Percentiles rank a stretch among this genome's conserved stretches.
Evolutionary conservation across 1,284 basidiomycete species (phyloP).

Genomic region (Coniophora puteana): DNA sequence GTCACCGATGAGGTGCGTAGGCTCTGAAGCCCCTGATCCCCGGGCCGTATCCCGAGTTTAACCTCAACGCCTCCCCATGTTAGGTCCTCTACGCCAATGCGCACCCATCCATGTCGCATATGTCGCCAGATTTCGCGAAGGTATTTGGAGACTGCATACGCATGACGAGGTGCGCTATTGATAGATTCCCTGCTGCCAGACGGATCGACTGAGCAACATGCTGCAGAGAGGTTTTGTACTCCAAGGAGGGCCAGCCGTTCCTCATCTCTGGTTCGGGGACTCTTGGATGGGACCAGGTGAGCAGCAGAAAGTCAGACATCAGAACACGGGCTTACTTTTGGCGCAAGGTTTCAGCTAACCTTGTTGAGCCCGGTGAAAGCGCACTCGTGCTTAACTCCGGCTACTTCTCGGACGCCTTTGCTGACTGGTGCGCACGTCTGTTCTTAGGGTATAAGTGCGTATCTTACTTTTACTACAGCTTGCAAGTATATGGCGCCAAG

Average conservation of each 20-base stretch:
- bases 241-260: constrained; percentile 80
- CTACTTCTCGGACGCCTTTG: constrained; percentile 87
- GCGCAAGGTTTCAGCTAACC: constrained; percentile 71
- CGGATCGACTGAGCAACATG: constrained; percentile 1
- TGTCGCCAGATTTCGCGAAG: constrained; percentile 87
- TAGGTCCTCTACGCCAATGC: constrained; percentile 79
- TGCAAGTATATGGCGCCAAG: constrained; percentile 86
- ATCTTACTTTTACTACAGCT: constrained; percentile 37
- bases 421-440: constrained; percentile 80
- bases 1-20: constrained; percentile 68
- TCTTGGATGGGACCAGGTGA: constrained; percentile 86
- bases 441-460: no score
- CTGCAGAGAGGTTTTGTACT: constrained; percentile 69
- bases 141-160: constrained; percentile 90
- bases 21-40: constrained; percentile 18
- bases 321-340: constrained; percentile 1
- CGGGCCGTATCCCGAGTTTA: background rate
- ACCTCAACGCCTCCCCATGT: background rate
- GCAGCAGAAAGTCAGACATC: constrained; percentile 6
- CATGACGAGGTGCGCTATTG: constrained; percentile 65
- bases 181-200: constrained; percentile 4
- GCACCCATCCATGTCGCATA: constrained; percentile 86
- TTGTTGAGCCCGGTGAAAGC: constrained; percentile 78
- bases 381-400: constrained; percentile 82
- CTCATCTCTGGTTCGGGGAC: constrained; percentile 94